Conservation (phyloP, 2,329 filamentous ascomycete genomes). For the Aureobasidium sp. region DNA sequence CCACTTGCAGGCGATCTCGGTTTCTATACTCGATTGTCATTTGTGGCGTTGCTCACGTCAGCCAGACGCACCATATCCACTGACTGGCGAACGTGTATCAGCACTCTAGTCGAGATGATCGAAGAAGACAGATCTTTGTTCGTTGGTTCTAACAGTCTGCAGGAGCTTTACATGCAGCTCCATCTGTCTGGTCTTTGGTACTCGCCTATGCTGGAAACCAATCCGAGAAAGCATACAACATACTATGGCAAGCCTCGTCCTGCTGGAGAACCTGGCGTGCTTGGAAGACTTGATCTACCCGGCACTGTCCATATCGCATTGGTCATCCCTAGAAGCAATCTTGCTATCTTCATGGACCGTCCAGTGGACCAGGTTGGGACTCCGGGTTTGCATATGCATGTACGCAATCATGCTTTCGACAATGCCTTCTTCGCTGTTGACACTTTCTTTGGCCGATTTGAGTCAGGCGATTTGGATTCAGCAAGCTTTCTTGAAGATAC, state of each 20-base stretch:
- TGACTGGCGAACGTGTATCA: conserved; percentile 20
- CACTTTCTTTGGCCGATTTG: conserved; percentile 2
- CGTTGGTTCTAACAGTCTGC: conserved; percentile 22
- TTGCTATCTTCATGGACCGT: background rate
- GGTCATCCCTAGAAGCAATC: background rate
- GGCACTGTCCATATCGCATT: conserved; percentile 3
- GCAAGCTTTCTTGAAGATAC: conserved; percentile 19
- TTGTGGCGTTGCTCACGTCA: conserved; percentile 24
- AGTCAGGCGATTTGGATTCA: background rate
- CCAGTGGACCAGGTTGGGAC: background rate
- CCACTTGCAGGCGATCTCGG: conserved; percentile 5
- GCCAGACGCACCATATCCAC: conserved; percentile 21
- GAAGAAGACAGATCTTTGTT: conserved; percentile 17
- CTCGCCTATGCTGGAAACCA: background rate
- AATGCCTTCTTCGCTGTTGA: conserved; percentile 9
- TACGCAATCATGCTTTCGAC: background rate
- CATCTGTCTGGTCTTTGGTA: conserved; percentile 21
- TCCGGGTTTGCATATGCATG: background rate
- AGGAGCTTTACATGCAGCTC: conserved; percentile 27
- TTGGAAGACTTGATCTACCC: background rate
- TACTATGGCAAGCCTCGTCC: background rate
- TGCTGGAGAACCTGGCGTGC: conserved; percentile 4
- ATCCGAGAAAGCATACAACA: background rate
- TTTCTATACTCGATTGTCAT: conserved; percentile 24
- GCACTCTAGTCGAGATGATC: conserved; percentile 18